Base-by-base conservation (phyloP, 139 green algal genomes). In the Tetradesmus lagerheimii region DNA sequence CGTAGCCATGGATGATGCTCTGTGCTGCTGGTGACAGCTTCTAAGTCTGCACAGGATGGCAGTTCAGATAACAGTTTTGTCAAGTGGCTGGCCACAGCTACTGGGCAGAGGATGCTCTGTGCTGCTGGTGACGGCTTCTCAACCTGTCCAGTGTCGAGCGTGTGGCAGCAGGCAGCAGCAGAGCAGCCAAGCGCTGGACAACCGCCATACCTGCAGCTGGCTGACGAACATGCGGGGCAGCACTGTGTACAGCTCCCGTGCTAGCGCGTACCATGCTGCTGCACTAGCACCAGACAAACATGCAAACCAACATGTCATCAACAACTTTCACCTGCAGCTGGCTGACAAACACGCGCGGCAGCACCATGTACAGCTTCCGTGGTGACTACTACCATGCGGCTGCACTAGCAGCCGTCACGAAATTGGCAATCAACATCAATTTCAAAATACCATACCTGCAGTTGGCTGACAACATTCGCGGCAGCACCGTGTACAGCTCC, bases 331-430 rank as follows among this genome's bases (percentile, higher is more conserved):
- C 86, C 86, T 90, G 71, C 47, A 90, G 47, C 71, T 89, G 85
- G 71, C 85, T 89, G 41, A 89, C 85, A 83, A 89, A 89, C 41
- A 89, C 47, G 35, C 86, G 50, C 16, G 86, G 86, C 76, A 90
- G 76, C 39, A 80, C 23, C 34, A 80, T 29, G 29, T 90, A 90
- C 47, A 87, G 6, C 34, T 64, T 45, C 47, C 34, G 43, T 1
- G 86, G 86, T 29, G 86, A 76, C 9, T 76, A 76, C 34, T 86
- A 92, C 92, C 92, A 94, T 43, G 90, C 80, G 0, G 92, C 92
- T n/a, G n/a, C n/a, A n/a, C n/a, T n/a, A n/a, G n/a, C n/a, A n/a
- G n/a, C n/a, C n/a, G n/a, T n/a, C n/a, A n/a, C n/a, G n/a, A n/a
- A n/a, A n/a, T n/a, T n/a, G n/a, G n/a, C n/a, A n/a, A n/a, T n/a